Conservation (phyloP, 306 rosid species). For the Nissolia schottii region DNA sequence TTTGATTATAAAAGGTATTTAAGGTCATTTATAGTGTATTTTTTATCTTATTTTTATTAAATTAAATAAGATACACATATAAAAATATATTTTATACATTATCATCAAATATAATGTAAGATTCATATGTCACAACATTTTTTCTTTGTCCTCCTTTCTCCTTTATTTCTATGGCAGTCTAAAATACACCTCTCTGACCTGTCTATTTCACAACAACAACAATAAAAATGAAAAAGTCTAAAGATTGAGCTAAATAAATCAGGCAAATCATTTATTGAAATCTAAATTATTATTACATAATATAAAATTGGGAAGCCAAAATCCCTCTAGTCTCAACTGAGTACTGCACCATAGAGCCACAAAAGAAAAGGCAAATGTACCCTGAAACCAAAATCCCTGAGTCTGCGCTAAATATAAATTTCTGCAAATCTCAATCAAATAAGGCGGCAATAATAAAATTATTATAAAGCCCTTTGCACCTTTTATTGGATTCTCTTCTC, state of each 20-base stretch:
- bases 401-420: neutral
- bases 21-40: too few relatives aligned
- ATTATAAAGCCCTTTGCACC: neutral
- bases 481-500: conserved; percentile 19
- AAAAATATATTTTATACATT: too few relatives aligned
- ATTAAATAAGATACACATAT: too few relatives aligned
- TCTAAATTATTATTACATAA: neutral
- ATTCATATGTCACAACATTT: too few relatives aligned
- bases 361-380: neutral
- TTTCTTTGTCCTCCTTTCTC: too few relatives aligned
- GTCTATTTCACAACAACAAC: neutral
- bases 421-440: neutral
- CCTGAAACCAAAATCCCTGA: neutral
- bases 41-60: too few relatives aligned
- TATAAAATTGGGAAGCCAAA: neutral
- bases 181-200: neutral
- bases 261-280: neutral
- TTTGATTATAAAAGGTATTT: conserved; percentile 28
- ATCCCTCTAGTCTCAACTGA: too few relatives aligned
- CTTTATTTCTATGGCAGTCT: too few relatives aligned
- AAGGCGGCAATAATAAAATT: conserved; percentile 28
- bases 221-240: neutral
- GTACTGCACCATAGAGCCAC: neutral
- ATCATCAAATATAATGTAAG: too few relatives aligned
- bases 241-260: neutral